A percentile compares a stretch with the other conserved stretches of the same genome.
phyloP scores from a whole-genome alignment of 257 asterid species.

The Eustoma russellianum region DNA sequence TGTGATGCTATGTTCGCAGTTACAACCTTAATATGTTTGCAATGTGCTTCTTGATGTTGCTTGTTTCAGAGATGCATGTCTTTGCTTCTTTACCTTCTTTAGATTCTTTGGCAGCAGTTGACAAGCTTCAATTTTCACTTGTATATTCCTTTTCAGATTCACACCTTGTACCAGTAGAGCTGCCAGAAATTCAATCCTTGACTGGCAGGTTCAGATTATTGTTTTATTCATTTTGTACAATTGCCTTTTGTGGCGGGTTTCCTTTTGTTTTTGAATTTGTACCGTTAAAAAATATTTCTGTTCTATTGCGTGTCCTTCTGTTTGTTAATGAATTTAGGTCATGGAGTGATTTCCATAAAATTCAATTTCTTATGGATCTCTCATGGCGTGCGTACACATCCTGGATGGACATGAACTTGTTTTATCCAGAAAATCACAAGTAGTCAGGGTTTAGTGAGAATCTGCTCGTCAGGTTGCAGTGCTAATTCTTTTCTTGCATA shows the following conservation, averaged over 20 bases:
- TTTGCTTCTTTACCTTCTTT: not conserved
- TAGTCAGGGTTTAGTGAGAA: not conserved
- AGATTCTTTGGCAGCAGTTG: not conserved
- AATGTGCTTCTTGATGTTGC: no score
- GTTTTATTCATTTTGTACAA: not conserved
- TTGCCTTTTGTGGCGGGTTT: not conserved
- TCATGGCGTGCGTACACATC: not conserved
- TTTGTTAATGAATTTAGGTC: not conserved
- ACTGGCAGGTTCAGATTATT: constrained; percentile 51
- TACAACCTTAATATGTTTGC: no score
- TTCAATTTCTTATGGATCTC: not conserved
- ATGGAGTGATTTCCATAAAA: not conserved
- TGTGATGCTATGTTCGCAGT: no score
- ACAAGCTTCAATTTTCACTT: constrained; percentile 1
- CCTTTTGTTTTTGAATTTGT: not conserved
- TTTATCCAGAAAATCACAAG: not conserved
- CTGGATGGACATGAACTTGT: not conserved
- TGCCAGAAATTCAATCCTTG: constrained; percentile 74
- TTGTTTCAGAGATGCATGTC: no score
- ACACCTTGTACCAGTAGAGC: constrained; percentile 85
- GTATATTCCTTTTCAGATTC: constrained; percentile 51
- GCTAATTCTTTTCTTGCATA: not conserved
- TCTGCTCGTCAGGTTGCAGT: not conserved
- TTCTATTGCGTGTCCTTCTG: not conserved
- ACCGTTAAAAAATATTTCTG: not conserved